A percentile compares a stretch with the other conserved stretches of the same genome.
Evolutionary conservation across 1,139 yeast genomes (phyloP).

Genomic region (Torulaspora globosa): DNA sequence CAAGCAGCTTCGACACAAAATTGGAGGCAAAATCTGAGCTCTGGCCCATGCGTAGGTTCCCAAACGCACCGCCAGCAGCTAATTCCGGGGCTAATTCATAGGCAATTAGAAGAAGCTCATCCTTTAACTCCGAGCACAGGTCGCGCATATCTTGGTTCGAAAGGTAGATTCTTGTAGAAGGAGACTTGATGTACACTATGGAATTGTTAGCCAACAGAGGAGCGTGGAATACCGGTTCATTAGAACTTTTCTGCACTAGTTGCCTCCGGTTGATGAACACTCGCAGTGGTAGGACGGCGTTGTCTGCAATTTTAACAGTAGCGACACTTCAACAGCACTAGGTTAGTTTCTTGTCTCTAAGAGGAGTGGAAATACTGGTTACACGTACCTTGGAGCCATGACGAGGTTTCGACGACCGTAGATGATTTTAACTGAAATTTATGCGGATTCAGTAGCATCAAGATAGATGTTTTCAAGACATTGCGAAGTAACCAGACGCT

Average conservation of each 20-base stretch:
- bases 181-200: slow-evolving; percentile 33
- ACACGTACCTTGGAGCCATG: slow-evolving; percentile 15
- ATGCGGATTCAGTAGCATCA: neutral
- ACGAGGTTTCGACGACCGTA: neutral
- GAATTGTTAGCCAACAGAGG: slow-evolving; percentile 36
- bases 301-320: slow-evolving; percentile 23
- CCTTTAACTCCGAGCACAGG: slow-evolving; percentile 28
- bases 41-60: slow-evolving; percentile 30
- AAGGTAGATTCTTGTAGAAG: slow-evolving; percentile 28
- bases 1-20: slow-evolving; percentile 18
- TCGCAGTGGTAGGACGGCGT: slow-evolving; percentile 28
- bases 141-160: slow-evolving; percentile 32
- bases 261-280: slow-evolving; percentile 33
- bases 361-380: neutral
- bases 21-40: slow-evolving; percentile 24
- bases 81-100: slow-evolving; percentile 31
- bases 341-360: slow-evolving; percentile 5
- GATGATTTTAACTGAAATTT: neutral
- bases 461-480: neutral
- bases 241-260: slow-evolving; percentile 23
- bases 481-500: neutral
- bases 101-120: slow-evolving; percentile 29
- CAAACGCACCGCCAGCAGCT: slow-evolving; percentile 21
- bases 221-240: slow-evolving; percentile 30
- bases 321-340: slow-evolving; percentile 23